phyloP scores from a whole-genome alignment of 2,329 filamentous ascomycete species.

The Cladophialophora chaetospira region DNA sequence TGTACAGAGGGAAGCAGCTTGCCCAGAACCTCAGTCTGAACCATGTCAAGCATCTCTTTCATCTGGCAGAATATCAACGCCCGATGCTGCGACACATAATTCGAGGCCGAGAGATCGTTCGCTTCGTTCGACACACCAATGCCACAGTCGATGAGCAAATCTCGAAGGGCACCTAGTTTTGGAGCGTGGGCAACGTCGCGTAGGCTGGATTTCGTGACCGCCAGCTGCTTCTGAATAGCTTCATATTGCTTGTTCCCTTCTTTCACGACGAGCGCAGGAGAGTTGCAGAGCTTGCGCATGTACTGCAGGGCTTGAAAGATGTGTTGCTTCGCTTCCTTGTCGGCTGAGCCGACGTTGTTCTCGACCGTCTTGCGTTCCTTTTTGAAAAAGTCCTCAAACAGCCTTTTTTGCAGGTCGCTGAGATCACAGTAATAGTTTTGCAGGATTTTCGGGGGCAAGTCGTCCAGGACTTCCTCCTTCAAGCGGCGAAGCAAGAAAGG shows the following conservation, averaged over 20 bases:
- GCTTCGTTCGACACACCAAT: slow-evolving; percentile 68
- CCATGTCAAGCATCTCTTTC: slow-evolving; percentile 99
- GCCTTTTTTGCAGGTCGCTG: slow-evolving; percentile 87
- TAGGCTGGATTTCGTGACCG: slow-evolving; percentile 75
- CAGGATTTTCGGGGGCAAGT: slow-evolving; percentile 94
- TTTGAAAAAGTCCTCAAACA: slow-evolving; percentile 95
- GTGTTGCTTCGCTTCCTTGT: slow-evolving; percentile 94
- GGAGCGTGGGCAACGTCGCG: slow-evolving; percentile 87
- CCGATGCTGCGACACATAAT: slow-evolving; percentile 92
- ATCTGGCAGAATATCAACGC: slow-evolving; percentile 98
- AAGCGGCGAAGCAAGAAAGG: slow-evolving; percentile 93
- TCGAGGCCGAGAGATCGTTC: slow-evolving; percentile 52
- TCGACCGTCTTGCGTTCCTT: slow-evolving; percentile 88
- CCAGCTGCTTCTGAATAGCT: slow-evolving; percentile 78
- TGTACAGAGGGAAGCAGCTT: slow-evolving; percentile 90
- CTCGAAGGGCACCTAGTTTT: slow-evolving; percentile 85
- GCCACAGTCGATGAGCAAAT: slow-evolving; percentile 96
- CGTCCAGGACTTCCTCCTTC: slow-evolving; percentile 96
- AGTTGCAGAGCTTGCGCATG: slow-evolving; percentile 99
- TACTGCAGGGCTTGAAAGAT: slow-evolving; percentile 99
- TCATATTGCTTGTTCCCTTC: slow-evolving; percentile 89
- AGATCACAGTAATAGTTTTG: slow-evolving; percentile 99
- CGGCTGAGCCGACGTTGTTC: slow-evolving; percentile 77
- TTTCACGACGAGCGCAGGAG: slow-evolving; percentile 93
- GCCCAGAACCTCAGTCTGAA: slow-evolving; percentile 88